Conservation (phyloP, 2,329 filamentous ascomycete genomes). For the Ophiocordyceps unilateralis region DNA sequence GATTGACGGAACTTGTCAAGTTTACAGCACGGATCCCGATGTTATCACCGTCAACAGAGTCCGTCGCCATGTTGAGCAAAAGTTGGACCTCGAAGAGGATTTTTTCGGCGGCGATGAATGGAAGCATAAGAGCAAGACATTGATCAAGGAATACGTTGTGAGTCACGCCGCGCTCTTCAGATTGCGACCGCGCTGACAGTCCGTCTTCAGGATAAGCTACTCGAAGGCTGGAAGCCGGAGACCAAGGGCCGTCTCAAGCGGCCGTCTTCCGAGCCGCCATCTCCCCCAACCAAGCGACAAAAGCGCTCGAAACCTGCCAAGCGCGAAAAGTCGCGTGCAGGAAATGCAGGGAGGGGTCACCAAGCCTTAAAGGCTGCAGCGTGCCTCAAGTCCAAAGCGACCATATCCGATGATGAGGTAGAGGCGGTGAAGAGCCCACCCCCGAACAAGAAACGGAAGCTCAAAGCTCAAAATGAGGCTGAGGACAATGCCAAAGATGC, state of each 20-base stretch:
- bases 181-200: not conserved
- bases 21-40: slow-evolving; percentile 27
- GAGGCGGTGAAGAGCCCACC: not conserved
- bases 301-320: slow-evolving; percentile 19
- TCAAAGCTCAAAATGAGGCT: slow-evolving; percentile 2
- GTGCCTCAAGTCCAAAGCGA: slow-evolving; percentile 4
- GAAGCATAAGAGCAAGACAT: slow-evolving; percentile 39
- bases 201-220: slow-evolving; percentile 15
- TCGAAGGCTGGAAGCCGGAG: slow-evolving; percentile 17
- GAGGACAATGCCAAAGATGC: slow-evolving; percentile 3
- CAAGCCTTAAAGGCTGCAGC: slow-evolving; percentile 3
- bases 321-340: slow-evolving; percentile 7
- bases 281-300: slow-evolving; percentile 20
- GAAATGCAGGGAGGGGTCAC: slow-evolving; percentile 1
- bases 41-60: slow-evolving; percentile 38
- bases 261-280: slow-evolving; percentile 14
- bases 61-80: slow-evolving; percentile 32
- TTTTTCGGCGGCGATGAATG: slow-evolving; percentile 33
- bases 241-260: slow-evolving; percentile 15
- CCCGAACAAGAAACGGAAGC: slow-evolving; percentile 3
- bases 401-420: slow-evolving; percentile 3
- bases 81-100: slow-evolving; percentile 28
- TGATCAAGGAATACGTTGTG: slow-evolving; percentile 41
- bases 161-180: slow-evolving; percentile 8
- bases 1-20: slow-evolving; percentile 24